phyloP scores from a whole-genome alignment of 306 rosid species.

The Urtica urens region DNA sequence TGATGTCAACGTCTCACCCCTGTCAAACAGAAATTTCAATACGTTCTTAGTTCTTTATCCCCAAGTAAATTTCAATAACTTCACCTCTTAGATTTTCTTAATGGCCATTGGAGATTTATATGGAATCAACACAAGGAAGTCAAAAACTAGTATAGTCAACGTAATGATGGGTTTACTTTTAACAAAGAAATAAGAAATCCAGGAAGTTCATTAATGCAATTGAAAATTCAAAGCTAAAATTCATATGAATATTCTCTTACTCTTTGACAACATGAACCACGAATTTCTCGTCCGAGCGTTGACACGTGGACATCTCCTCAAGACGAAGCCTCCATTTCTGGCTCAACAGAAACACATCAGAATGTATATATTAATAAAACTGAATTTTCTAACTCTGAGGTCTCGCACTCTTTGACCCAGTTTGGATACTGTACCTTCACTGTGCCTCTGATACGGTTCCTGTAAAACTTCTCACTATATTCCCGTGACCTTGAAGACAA shows the following conservation, averaged over 20 bases:
- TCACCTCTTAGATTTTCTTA: too few relatives aligned
- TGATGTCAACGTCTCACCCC: constrained; percentile 23
- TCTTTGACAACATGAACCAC: constrained; percentile 22
- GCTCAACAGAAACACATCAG: constrained; percentile 3
- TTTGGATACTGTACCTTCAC: neutral
- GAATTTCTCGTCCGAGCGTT: constrained; percentile 14
- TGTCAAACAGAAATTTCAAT: constrained; percentile 14
- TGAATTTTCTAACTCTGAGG: too few relatives aligned
- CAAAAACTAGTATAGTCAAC: too few relatives aligned
- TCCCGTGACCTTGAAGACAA: constrained; percentile 1
- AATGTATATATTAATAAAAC: neutral
- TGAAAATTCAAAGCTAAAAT: too few relatives aligned
- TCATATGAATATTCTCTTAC: constrained; percentile 4
- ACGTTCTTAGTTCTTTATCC: too few relatives aligned
- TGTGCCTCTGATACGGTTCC: constrained; percentile 6
- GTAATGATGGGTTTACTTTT: too few relatives aligned
- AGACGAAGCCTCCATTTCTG: constrained; percentile 32
- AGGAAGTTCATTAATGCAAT: too few relatives aligned
- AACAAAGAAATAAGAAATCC: too few relatives aligned
- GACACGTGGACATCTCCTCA: constrained; percentile 14
- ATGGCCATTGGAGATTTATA: too few relatives aligned
- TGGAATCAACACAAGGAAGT: too few relatives aligned
- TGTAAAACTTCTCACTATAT: neutral
- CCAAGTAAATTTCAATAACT: too few relatives aligned
- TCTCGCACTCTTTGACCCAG: neutral